These are phyloP conservation scores for Discostella pseudostelligera DNA, from an alignment of 108 stramenopile species.

Conservation along the genomic window DNA sequence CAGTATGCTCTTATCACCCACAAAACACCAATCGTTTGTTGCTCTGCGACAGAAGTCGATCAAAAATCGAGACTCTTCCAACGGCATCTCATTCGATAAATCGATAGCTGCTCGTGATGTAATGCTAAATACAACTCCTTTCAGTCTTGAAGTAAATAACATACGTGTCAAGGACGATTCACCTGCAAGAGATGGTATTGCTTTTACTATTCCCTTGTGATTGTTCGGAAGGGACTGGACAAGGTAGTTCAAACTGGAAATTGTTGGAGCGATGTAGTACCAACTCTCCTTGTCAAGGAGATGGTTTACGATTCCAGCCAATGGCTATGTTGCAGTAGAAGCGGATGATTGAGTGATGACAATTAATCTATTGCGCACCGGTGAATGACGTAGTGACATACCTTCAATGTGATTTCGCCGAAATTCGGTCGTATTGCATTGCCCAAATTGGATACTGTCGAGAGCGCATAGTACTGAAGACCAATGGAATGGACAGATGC, in stretches of 20 bases:
- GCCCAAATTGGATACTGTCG: constrained; percentile 18
- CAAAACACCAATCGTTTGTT: constrained; percentile 2
- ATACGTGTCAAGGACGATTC: constrained; percentile 10
- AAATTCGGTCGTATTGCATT: constrained; percentile 10
- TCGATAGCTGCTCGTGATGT: constrained; percentile 15
- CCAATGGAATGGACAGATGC: constrained; percentile 2
- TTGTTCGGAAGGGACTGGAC: constrained; percentile 25
- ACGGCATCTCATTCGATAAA: neutral
- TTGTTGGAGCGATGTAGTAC: constrained; percentile 29
- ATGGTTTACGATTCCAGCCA: constrained; percentile 23
- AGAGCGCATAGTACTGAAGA: constrained; percentile 14
- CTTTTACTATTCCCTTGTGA: constrained; percentile 3
- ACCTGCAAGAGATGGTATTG: constrained; percentile 4
- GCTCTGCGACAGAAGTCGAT: constrained; percentile 3
- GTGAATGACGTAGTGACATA: neutral
- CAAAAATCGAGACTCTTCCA: constrained; percentile 23
- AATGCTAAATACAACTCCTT: constrained; percentile 22
- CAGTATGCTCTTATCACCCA: constrained; percentile 19
- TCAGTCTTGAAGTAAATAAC: constrained; percentile 31
- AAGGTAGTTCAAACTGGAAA: constrained; percentile 20
- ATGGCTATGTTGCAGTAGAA: constrained; percentile 4
- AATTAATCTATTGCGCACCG: neutral
- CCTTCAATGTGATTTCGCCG: constrained; percentile 17
- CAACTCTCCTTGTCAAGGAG: constrained; percentile 21
- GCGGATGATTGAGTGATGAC: neutral